Evolutionary conservation across 345 rosid species (phyloP).

Genomic region (Anastatica hierochuntica): DNA sequence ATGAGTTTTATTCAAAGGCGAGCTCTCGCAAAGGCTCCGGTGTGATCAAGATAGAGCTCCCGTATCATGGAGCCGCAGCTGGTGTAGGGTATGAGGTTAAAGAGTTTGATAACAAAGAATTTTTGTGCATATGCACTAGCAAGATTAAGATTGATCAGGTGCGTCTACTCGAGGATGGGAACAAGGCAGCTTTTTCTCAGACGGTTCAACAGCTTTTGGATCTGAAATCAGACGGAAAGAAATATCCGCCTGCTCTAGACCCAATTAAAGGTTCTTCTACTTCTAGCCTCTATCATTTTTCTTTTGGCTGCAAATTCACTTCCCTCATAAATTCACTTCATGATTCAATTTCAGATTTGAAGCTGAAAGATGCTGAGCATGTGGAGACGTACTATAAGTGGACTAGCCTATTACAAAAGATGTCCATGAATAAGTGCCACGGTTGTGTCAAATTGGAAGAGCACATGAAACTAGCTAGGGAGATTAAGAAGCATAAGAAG

Average conservation of each 20-base stretch:
- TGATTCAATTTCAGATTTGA: slow-evolving; percentile 49
- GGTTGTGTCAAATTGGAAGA: slow-evolving; percentile 80
- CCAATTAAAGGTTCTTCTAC: slow-evolving; percentile 52
- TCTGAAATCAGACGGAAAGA: slow-evolving; percentile 53
- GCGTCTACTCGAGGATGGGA: slow-evolving; percentile 64
- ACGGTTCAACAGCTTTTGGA: slow-evolving; percentile 72
- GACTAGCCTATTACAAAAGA: slow-evolving; percentile 55
- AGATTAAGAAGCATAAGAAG: slow-evolving; percentile 49
- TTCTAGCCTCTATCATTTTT: not conserved
- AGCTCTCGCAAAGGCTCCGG: slow-evolving; percentile 61
- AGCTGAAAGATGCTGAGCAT: slow-evolving; percentile 55
- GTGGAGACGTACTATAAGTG: slow-evolving; percentile 54
- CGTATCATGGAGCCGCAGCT: slow-evolving; percentile 63
- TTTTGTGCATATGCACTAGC: slow-evolving; percentile 50
- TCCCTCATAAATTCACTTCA: not conserved
- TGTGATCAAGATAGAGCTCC: slow-evolving; percentile 52
- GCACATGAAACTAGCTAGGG: slow-evolving; percentile 65
- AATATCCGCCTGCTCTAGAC: slow-evolving; percentile 71
- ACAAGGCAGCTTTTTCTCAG: slow-evolving; percentile 56
- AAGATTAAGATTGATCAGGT: slow-evolving; percentile 51
- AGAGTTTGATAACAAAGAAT: slow-evolving; percentile 55
- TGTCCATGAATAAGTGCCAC: slow-evolving; percentile 79
- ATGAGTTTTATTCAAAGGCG: slow-evolving; percentile 38
- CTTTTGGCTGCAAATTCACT: not conserved
- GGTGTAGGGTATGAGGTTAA: slow-evolving; percentile 79